phyloP scores from a whole-genome alignment of 129 eudicot genomes.

The Sambucus nigra region DNA sequence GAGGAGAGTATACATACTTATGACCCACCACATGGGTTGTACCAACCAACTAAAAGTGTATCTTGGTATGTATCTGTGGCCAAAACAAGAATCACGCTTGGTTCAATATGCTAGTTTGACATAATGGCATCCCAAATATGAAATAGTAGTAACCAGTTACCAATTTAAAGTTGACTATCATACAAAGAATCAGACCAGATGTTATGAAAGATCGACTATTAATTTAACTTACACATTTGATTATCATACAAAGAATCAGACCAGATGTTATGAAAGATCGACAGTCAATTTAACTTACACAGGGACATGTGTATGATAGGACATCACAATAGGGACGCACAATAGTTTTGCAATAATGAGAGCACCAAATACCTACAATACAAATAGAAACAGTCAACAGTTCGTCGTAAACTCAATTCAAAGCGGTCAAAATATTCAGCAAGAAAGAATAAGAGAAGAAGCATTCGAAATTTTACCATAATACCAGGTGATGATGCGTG shows the following conservation, averaged over 20 bases:
- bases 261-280: neutral
- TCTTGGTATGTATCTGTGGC: slow-evolving; percentile 93
- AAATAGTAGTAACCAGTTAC: neutral
- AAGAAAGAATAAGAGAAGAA: neutral
- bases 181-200: too few relatives aligned
- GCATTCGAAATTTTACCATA: slow-evolving; percentile 43
- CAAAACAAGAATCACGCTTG: slow-evolving; percentile 13
- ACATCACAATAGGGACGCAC: slow-evolving; percentile 92
- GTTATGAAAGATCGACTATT: neutral
- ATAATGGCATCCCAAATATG: neutral
- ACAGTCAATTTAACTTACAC: slow-evolving; percentile 52
- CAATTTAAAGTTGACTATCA: too few relatives aligned
- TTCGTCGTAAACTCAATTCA: too few relatives aligned
- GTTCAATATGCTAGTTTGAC: slow-evolving; percentile 12
- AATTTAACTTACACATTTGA: slow-evolving; percentile 71
- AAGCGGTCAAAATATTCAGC: too few relatives aligned
- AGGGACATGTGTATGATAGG: slow-evolving; percentile 98
- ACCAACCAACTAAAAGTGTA: slow-evolving; percentile 99
- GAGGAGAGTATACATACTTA: slow-evolving; percentile 52
- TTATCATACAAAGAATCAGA: too few relatives aligned
- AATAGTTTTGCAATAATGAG: slow-evolving; percentile 83
- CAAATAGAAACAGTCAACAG: slow-evolving; percentile 9
- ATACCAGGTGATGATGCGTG: slow-evolving; percentile 98
- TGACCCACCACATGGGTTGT: slow-evolving; percentile 85
- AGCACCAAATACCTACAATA: slow-evolving; percentile 84